These are phyloP conservation scores for Exophiala sideris DNA, from an alignment of 2,329 filamentous ascomycete genomes.

Conservation along the genomic window DNA sequence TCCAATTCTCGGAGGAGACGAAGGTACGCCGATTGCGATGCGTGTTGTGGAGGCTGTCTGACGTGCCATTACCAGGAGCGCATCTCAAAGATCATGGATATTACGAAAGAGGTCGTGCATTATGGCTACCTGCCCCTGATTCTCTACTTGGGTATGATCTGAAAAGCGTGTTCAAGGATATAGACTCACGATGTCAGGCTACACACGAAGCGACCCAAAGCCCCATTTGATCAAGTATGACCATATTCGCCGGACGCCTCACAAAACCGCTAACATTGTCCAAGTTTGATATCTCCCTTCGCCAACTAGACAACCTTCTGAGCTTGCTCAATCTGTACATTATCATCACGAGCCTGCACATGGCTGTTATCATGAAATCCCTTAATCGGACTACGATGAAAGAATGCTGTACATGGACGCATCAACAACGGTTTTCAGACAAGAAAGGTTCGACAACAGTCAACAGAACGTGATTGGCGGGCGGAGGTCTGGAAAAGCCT, in stretches of 20 bases:
- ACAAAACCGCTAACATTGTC: conserved; percentile 2
- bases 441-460: no score
- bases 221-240: conserved; percentile 71
- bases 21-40: conserved; percentile 60
- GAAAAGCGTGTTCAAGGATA: neutral
- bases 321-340: neutral
- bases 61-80: conserved; percentile 66
- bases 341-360: neutral
- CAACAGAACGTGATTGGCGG: no score
- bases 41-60: neutral
- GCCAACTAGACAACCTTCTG: conserved; percentile 18
- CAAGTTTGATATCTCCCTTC: conserved; percentile 29
- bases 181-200: conserved; percentile 55
- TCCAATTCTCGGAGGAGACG: conserved; percentile 85
- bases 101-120: conserved; percentile 89
- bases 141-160: conserved; percentile 77
- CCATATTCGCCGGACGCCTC: conserved; percentile 5
- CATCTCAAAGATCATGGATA: conserved; percentile 93
- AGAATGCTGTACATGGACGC: no score
- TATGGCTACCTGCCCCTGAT: conserved; percentile 98
- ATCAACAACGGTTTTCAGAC: no score
- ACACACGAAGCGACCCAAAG: conserved; percentile 88
- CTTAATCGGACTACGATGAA: no score
- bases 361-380: no score
- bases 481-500: no score